phyloP scores from a whole-genome alignment of 208 protist species.

The Crithidia mellificae region DNA sequence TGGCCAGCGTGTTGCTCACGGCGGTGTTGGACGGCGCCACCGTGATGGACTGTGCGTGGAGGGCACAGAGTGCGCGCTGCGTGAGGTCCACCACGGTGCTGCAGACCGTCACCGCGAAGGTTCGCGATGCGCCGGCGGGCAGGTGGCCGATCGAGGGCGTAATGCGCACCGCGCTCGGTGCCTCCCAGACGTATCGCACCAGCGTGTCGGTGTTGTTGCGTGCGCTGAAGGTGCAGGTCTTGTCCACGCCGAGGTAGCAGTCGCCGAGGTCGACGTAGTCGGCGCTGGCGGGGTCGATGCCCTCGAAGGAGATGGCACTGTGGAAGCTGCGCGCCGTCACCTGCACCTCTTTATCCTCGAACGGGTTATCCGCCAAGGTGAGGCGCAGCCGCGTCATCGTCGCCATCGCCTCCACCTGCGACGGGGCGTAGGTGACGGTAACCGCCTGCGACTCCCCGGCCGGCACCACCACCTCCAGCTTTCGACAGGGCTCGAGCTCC shows the following conservation, averaged over 20 bases:
- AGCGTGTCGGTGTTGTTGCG: constrained; percentile 76
- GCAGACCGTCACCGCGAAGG: constrained; percentile 50
- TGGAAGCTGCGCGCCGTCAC: constrained; percentile 86
- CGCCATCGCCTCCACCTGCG: constrained; percentile 45
- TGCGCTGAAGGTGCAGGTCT: constrained; percentile 74
- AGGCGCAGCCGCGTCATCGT: constrained; percentile 68
- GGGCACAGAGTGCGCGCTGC: constrained; percentile 16
- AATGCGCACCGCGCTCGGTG: constrained; percentile 32
- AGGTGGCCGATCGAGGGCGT: constrained; percentile 65
- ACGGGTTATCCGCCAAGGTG: constrained; percentile 91
- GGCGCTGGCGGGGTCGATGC: constrained; percentile 73
- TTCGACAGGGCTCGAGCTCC: not conserved
- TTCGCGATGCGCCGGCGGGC: constrained; percentile 43
- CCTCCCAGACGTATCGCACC: constrained; percentile 85
- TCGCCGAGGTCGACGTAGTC: constrained; percentile 89
- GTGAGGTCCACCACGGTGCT: constrained; percentile 29
- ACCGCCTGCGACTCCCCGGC: constrained; percentile 58
- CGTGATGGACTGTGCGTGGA: constrained; percentile 38
- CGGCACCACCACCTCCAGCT: constrained; percentile 59
- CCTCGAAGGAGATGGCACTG: constrained; percentile 88
- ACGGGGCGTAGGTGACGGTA: constrained; percentile 62
- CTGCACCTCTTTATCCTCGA: constrained; percentile 88
- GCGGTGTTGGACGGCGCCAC: not conserved
- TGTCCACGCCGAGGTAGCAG: constrained; percentile 70
- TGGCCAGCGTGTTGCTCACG: not conserved